Base-by-base conservation (phyloP, 805 yeast species). In the Yamadazyma kitorensis region DNA sequence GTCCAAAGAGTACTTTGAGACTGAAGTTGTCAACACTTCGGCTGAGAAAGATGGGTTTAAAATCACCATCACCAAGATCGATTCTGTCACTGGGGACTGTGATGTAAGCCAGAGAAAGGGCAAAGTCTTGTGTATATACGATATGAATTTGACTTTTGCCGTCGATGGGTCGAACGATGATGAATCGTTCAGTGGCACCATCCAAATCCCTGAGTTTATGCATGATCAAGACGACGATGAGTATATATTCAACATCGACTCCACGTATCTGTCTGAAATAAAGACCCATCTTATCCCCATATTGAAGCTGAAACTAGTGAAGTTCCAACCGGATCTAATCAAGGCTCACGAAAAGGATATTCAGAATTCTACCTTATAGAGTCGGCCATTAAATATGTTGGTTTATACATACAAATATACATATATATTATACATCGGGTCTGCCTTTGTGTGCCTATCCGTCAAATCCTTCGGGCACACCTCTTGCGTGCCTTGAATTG, bases 31-130 rank as follows among this genome's bases (percentile, higher is more conserved):
- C 16, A 44, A 56, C 38, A 55, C 61, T 13, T 18, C 43, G 12
- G 44, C 45, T 24, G 59, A 58, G 34, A 40, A 52, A 22, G 66
- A 58, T 13, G 41, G 24, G 6, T 42, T 45, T 33, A 45, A 33
- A 15, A 45, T 59, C 26, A 37, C 56, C 6, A 48, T 80, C 27
- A 59, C 59, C 13, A 49, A 67, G 2, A 61, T 81, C 3, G 61
- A 56, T 17, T 54, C 73, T 5, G 55, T 67, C 12, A 51, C 65
- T 5, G 94, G 94, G 15, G 93, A 85, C 55, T 82, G 93, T 48
- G 85, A 84, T 49, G 89, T 85, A 10, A 80, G 86, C 15, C 91
- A 85, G 57, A 74, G 94, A 64, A 85, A 85, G 58, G 91, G 91
- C 6, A 82, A 79, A 57, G 86, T 81, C 17, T 74, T 78, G 48